These are phyloP conservation scores for Aspergillus vadensis DNA, from an alignment of 2,329 filamentous ascomycete species.

Conservation along the genomic window DNA sequence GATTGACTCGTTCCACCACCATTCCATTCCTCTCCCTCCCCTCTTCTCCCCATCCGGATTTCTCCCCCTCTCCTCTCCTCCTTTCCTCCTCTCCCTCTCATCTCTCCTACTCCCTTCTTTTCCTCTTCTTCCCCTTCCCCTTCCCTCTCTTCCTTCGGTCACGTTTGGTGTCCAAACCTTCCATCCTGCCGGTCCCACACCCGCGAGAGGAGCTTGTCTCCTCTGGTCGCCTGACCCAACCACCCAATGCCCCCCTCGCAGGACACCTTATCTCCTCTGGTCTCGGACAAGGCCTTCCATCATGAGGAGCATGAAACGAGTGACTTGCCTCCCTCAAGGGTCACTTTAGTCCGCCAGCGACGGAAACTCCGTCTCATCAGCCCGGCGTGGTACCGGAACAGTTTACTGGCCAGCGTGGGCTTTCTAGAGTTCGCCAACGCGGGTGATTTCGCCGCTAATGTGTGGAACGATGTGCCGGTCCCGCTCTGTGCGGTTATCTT, in stretches of 20 bases:
- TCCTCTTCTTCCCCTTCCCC: not conserved
- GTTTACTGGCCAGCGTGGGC: slow-evolving; percentile 45
- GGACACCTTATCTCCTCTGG: slow-evolving; percentile 1
- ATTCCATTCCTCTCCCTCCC: not conserved
- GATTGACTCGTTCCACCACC: not conserved
- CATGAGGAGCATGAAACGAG: slow-evolving; percentile 6
- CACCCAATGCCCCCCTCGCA: slow-evolving; percentile 6
- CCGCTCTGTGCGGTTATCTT: slow-evolving; percentile 51
- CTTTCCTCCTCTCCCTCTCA: not conserved
- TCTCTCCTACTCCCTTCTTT: not conserved
- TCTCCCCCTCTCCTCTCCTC: not conserved
- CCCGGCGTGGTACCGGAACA: slow-evolving; percentile 35
- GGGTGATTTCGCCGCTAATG: slow-evolving; percentile 59
- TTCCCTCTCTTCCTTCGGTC: not conserved
- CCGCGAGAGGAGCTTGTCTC: slow-evolving; percentile 4
- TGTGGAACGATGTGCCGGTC: slow-evolving; percentile 56
- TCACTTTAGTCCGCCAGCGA: not conserved
- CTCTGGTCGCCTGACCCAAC: slow-evolving; percentile 3
- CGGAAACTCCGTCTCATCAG: slow-evolving; percentile 14
- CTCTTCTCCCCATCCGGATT: not conserved
- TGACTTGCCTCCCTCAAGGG: not conserved
- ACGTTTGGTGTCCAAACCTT: not conserved
- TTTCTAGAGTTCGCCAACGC: slow-evolving; percentile 60
- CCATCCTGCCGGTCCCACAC: slow-evolving; percentile 1
- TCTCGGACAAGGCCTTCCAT: slow-evolving; percentile 8